These are phyloP conservation scores for Xylaria scruposa DNA, from an alignment of 495 filamentous ascomycete genomes.

Conservation along the genomic window DNA sequence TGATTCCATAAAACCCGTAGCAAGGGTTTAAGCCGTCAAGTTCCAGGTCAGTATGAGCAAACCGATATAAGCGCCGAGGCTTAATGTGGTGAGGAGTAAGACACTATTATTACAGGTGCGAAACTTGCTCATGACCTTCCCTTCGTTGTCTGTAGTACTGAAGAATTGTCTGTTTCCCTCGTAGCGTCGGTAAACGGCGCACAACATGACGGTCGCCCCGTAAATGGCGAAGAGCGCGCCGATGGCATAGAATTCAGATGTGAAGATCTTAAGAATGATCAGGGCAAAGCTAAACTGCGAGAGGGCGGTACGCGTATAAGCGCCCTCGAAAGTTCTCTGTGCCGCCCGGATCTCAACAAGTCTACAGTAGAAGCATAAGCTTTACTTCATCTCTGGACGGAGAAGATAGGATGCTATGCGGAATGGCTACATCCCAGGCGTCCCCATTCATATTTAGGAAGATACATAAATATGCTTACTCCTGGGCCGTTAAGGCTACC, in stretches of 20 bases:
- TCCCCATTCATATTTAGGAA: background rate
- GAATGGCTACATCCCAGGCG: background rate
- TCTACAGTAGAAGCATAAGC: constrained; percentile 38
- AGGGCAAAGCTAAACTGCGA: constrained; percentile 94
- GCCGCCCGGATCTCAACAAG: constrained; percentile 93
- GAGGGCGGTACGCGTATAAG: constrained; percentile 92
- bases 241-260: constrained; percentile 90
- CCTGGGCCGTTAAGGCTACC: constrained; percentile 78
- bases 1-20: background rate
- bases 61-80: constrained; percentile 79
- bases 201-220: constrained; percentile 80
- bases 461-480: constrained; percentile 52
- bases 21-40: constrained; percentile 44
- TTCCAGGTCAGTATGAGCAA: constrained; percentile 77
- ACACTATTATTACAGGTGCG: constrained; percentile 87
- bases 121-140: constrained; percentile 70
- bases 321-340: constrained; percentile 96
- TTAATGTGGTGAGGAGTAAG: constrained; percentile 80
- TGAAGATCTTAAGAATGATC: constrained; percentile 96
- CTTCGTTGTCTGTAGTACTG: constrained; percentile 68
- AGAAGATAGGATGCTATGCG: background rate
- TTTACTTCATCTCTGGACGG: background rate
- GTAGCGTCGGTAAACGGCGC: constrained; percentile 80
- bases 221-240: constrained; percentile 92
- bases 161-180: constrained; percentile 96